Evolutionary conservation across 148 eudicot species (phyloP).

Genomic region (Arbutus unedo): DNA sequence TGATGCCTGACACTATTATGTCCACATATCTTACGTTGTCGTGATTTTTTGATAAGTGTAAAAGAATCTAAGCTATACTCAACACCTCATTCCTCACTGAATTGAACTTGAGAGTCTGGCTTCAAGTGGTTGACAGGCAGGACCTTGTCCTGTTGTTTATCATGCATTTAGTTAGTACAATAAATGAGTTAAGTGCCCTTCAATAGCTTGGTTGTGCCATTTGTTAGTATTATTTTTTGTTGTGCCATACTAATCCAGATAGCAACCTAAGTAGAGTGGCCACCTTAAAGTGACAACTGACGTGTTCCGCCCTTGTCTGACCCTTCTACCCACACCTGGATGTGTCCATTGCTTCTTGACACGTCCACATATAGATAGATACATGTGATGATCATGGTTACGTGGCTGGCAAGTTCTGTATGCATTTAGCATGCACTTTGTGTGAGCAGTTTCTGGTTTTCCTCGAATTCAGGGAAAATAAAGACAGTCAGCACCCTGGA

Average conservation of each 20-base stretch:
- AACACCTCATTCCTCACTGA: neutral
- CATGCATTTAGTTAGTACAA: too few relatives aligned
- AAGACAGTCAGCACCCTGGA: too few relatives aligned
- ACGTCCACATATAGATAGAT: too few relatives aligned
- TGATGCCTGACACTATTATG: neutral
- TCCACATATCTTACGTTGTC: neutral
- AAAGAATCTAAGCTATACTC: neutral
- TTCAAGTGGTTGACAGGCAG: neutral
- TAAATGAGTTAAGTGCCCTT: too few relatives aligned
- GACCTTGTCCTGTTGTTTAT: too few relatives aligned
- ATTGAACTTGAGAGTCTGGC: neutral
- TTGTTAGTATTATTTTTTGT: too few relatives aligned
- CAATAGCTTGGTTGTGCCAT: too few relatives aligned
- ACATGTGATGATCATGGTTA: neutral
- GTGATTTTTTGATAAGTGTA: neutral
- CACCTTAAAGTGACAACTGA: too few relatives aligned
- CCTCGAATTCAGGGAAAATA: too few relatives aligned
- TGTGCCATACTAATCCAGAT: too few relatives aligned
- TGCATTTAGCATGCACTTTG: neutral
- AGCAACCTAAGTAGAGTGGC: neutral
- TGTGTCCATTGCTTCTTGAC: too few relatives aligned
- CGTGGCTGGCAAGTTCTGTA: neutral
- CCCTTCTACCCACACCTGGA: too few relatives aligned
- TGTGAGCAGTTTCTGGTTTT: neutral
- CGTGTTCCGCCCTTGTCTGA: neutral